phyloP scores from a whole-genome alignment of 345 rosid species.

The Hibiscus tridactylites region DNA sequence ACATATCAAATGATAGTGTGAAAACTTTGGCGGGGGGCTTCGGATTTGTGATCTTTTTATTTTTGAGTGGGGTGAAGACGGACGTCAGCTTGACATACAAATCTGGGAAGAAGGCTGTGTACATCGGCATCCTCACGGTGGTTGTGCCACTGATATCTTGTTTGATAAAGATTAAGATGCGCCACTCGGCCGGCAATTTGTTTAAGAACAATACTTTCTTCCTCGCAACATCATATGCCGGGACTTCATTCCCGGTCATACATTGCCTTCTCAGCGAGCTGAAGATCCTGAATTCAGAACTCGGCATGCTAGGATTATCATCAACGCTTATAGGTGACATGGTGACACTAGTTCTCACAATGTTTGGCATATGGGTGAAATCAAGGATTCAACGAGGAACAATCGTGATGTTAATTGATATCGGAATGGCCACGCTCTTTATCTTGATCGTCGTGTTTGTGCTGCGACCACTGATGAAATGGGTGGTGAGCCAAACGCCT shows the following conservation, averaged over 20 bases:
- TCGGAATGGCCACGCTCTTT: background rate
- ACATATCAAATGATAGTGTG: background rate
- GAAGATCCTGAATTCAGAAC: conserved; percentile 18
- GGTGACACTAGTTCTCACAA: background rate
- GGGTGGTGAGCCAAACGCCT: no score
- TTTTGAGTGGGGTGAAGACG: conserved; percentile 21
- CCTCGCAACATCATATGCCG: background rate
- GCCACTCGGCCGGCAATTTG: background rate
- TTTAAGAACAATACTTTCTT: background rate
- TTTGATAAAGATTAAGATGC: no score
- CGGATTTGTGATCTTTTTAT: conserved; percentile 17
- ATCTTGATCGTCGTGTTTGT: no score
- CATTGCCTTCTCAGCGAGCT: conserved; percentile 10
- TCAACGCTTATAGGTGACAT: conserved; percentile 10
- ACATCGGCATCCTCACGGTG: conserved; percentile 4
- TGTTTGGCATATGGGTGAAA: background rate
- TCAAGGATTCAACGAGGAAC: background rate
- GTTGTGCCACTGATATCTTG: background rate
- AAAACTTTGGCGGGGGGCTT: background rate
- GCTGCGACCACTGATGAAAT: no score
- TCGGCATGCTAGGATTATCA: conserved; percentile 17
- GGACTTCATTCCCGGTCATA: conserved; percentile 16
- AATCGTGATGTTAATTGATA: background rate
- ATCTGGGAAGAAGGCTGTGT: conserved; percentile 11
- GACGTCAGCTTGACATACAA: conserved; percentile 3